These are phyloP conservation scores for Pseudonitzschia multiseries DNA, from an alignment of 108 stramenopile species.

Conservation along the genomic window DNA sequence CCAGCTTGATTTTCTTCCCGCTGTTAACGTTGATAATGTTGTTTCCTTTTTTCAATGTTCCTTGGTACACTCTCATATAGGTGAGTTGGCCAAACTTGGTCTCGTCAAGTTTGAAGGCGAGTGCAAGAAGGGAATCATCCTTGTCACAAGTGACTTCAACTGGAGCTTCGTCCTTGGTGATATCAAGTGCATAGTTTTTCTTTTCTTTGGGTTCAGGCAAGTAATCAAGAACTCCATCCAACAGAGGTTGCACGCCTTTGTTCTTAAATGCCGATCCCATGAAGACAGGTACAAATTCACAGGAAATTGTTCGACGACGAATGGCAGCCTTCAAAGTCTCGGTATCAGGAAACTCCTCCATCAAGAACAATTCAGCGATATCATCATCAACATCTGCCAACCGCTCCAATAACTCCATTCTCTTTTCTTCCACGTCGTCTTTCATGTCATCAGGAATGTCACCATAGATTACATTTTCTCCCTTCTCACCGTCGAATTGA, in stretches of 20 bases:
- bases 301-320: slow-evolving; percentile 85
- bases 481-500: slow-evolving; percentile 89
- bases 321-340: slow-evolving; percentile 89
- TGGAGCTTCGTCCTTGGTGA: slow-evolving; percentile 75
- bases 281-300: slow-evolving; percentile 97
- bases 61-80: slow-evolving; percentile 98
- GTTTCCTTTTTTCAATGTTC: slow-evolving; percentile 88
- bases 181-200: slow-evolving; percentile 90
- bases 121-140: slow-evolving; percentile 87
- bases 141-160: slow-evolving; percentile 64
- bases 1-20: slow-evolving; percentile 92
- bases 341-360: slow-evolving; percentile 89
- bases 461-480: slow-evolving; percentile 76
- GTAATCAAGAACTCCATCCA: slow-evolving; percentile 97
- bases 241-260: slow-evolving; percentile 96
- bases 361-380: slow-evolving; percentile 94
- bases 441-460: slow-evolving; percentile 83
- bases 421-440: slow-evolving; percentile 75
- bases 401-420: slow-evolving; percentile 86
- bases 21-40: slow-evolving; percentile 79
- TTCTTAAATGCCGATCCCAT: slow-evolving; percentile 99
- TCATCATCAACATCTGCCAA: slow-evolving; percentile 97
- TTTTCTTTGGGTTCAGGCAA: slow-evolving; percentile 93
- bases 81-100: slow-evolving; percentile 97
- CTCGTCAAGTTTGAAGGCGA: slow-evolving; percentile 99